A percentile compares a stretch with the other conserved stretches of the same genome.
Evolutionary conservation across 228 moss, liverwort and hornwort genomes (phyloP).

Genomic region (Sphagnum magellanicum): DNA sequence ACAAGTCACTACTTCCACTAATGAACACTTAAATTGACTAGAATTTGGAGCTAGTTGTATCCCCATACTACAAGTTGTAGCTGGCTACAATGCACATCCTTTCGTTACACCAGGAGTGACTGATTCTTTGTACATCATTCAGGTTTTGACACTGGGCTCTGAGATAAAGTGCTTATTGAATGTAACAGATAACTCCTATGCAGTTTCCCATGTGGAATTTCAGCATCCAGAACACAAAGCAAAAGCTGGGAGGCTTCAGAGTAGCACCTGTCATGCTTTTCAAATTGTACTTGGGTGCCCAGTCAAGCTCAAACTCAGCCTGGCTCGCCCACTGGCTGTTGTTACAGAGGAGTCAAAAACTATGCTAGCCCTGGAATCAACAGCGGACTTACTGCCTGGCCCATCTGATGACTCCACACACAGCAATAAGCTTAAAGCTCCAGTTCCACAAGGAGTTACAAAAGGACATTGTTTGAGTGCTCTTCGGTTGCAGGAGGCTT

Average conservation of each 20-base stretch:
- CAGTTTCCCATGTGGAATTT: constrained; percentile 84
- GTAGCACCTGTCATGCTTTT: constrained; percentile 91
- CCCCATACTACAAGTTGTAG: neutral
- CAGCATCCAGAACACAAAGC: constrained; percentile 78
- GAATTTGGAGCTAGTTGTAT: neutral
- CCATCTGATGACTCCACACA: constrained; percentile 13
- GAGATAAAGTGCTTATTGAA: neutral
- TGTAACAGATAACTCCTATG: constrained; percentile 55
- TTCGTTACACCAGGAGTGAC: neutral
- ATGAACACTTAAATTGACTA: neutral
- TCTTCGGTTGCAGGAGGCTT: no score
- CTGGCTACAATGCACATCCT: neutral
- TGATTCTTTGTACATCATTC: neutral
- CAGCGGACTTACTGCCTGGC: constrained; percentile 20
- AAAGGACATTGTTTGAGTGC: neutral
- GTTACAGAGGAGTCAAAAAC: constrained; percentile 46
- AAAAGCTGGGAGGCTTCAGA: constrained; percentile 74
- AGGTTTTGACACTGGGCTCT: neutral
- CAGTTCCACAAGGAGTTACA: constrained; percentile 11
- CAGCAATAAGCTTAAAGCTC: neutral
- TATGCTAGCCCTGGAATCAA: constrained; percentile 42
- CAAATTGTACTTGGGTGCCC: constrained; percentile 98
- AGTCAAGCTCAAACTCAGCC: constrained; percentile 80
- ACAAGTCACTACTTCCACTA: no score
- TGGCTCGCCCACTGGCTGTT: constrained; percentile 59